Percentiles rank a stretch among this genome's conserved stretches.
Conservation (phyloP, 768 basidiomycete genomes). For the Phylloporus sp. region DNA sequence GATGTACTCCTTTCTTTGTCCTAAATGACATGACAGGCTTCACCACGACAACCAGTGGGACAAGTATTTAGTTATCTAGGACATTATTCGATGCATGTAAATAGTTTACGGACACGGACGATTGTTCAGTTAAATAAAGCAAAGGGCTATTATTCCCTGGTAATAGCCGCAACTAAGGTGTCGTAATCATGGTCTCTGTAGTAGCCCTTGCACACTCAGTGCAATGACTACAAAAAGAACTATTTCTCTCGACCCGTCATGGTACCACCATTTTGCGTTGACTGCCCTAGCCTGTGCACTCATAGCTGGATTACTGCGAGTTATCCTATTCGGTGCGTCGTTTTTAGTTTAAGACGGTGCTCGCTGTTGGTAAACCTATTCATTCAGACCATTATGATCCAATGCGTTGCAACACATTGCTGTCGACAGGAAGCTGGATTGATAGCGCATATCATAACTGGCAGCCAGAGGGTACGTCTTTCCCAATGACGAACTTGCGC, state of each 20-base stretch:
- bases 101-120: conserved; percentile 9
- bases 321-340: conserved; percentile 42
- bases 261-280: conserved; percentile 48
- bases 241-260: conserved; percentile 40
- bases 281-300: conserved; percentile 37
- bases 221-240: conserved; percentile 28
- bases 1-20: background rate
- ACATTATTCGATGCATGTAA: conserved; percentile 1
- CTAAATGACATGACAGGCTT: conserved; percentile 20
- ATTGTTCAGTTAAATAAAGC: conserved; percentile 1
- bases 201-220: background rate
- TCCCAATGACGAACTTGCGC: conserved; percentile 21
- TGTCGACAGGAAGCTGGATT: conserved; percentile 76
- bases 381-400: conserved; percentile 66
- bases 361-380: background rate
- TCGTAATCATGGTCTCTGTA: background rate
- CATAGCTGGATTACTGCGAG: conserved; percentile 42
- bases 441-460: conserved; percentile 65
- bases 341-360: background rate
- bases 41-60: conserved; percentile 28
- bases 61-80: conserved; percentile 22
- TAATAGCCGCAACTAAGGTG: background rate
- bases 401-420: conserved; percentile 64
- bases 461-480: conserved; percentile 72
- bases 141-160: background rate